A percentile compares a stretch with the other conserved stretches of the same genome.
These are phyloP conservation scores for Globisporangium solare DNA, from an alignment of 352 stramenopile species.

Conservation along the genomic window DNA sequence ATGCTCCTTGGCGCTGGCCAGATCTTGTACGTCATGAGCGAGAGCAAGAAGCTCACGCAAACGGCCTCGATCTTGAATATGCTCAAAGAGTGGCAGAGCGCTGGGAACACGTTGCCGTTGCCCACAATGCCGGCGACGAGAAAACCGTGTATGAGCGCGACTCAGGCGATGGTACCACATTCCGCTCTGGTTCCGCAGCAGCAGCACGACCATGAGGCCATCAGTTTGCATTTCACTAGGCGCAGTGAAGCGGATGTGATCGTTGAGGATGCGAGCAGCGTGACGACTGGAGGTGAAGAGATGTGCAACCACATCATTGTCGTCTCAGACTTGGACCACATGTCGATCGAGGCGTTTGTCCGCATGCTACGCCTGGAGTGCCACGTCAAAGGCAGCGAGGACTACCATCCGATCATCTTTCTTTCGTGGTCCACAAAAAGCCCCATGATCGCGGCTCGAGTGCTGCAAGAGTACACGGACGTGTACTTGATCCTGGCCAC, in stretches of 20 bases:
- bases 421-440: constrained; percentile 50
- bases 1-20: constrained; percentile 35
- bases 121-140: constrained; percentile 6
- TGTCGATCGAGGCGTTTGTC: constrained; percentile 42
- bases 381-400: constrained; percentile 22
- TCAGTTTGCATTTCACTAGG: constrained; percentile 3
- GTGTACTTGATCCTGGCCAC: constrained; percentile 56
- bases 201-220: neutral
- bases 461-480: constrained; percentile 39
- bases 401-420: constrained; percentile 57
- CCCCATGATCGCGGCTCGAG: constrained; percentile 13
- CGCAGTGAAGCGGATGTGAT: constrained; percentile 24
- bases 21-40: constrained; percentile 64
- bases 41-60: constrained; percentile 55
- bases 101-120: constrained; percentile 31
- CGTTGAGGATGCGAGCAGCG: constrained; percentile 29
- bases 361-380: constrained; percentile 43
- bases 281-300: constrained; percentile 8
- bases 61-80: constrained; percentile 35
- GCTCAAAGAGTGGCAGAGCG: constrained; percentile 37
- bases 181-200: neutral
- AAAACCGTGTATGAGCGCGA: neutral
- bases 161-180: neutral
- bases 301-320: constrained; percentile 60
- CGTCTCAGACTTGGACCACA: constrained; percentile 44